Base-by-base conservation (phyloP, 495 filamentous ascomycete genomes). In the Penicillium daleae region DNA sequence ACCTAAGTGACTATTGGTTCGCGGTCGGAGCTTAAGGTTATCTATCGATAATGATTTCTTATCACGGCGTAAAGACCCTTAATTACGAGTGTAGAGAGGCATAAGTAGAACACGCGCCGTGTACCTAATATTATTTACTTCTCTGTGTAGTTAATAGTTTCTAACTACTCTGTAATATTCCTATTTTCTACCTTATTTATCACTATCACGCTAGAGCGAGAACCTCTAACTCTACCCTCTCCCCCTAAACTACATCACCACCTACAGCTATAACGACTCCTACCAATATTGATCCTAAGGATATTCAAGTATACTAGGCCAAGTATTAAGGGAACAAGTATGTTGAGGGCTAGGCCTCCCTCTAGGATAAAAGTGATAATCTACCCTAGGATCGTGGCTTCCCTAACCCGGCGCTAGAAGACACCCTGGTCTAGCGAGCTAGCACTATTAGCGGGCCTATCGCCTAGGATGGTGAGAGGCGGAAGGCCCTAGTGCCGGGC, bases 351-450 rank as follows among this genome's bases (percentile, higher is more conserved):
- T 92, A 89, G 90, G 82, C 86, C 52, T 71, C 77, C 1, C 79
- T 90, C 10, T 93, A 89, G 88, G 74, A 80, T 35, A 78, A 81
- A 50, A 82, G 84, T 50, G 78, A 81, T 48, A 84, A 80, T 68
- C 74, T 87, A n/a, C 87, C 87, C 22, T 92, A 88, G 89, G 90
- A 92, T 65, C 80, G 83, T 24, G 87, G 87, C 22, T 75, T 76
- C 37, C 86, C 88, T 12, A 89, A 85, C 63, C 83, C 86, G 26
- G 90, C 90, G 1, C 79, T 93, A 19, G 72, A 82, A 39, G 89
- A 92, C 70, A 64, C 84, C 4, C 77, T 93, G 32, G 66, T 69
- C 27, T 71, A 82, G 46, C 79, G 73, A 15, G 68, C 61, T 0
- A 71, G 71, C 48, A 76, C 83, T 24, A 73, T 89, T 59, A 82